Evolutionary conservation across 305 asterid genomes (phyloP), one percentile per base, ranked within the genome.

Genomic region (Striga hermonthica): DNA sequence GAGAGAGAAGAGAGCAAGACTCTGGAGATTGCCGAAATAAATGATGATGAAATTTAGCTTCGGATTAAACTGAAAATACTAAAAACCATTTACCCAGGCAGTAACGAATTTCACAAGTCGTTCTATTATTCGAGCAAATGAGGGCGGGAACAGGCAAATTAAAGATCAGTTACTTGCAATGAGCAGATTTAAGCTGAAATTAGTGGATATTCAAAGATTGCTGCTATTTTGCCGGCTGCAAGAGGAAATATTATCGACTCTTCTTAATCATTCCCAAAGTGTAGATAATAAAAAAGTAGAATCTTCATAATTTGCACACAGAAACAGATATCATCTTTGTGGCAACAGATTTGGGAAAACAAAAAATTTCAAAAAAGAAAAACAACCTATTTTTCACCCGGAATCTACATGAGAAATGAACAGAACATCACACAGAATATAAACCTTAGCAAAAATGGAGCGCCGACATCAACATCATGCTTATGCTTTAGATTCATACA

Each of bases 241-340:
- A 3, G 9, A 45, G 13, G 5, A 45, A 1, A 45, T 9, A 45
- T 11, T 10, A 13, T 2, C 50, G 10, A 41, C 47, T 41, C 10
- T 10, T 45, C n/a, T 5, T 45, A 45, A 13, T 45, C n/a, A 45
- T 14, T 62, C n/a, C 56, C 66, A n/a, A 45, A 43, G 53, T 22
- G 28, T 28, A 31, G 34, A 36, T 5, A 37, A 57, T 28, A 6
- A 13, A 9, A 48, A 45, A 11, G 13, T 36, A 1, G 13, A 31
- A 37, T 22, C 57, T n/a, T 3, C 14, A 12, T 41, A 31, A 6
- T 41, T 40, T 54, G 45, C 62, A 6, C 48, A 56, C 45, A 34
- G 40, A 44, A 14, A 60, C 66, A 75, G 75, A 59, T 59, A 67
- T 65, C 54, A 50, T 71, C 47, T 22, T n/a, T 38, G 68, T 48